Conservation (phyloP, 495 filamentous ascomycete species). For the Penicillium fimorum region DNA sequence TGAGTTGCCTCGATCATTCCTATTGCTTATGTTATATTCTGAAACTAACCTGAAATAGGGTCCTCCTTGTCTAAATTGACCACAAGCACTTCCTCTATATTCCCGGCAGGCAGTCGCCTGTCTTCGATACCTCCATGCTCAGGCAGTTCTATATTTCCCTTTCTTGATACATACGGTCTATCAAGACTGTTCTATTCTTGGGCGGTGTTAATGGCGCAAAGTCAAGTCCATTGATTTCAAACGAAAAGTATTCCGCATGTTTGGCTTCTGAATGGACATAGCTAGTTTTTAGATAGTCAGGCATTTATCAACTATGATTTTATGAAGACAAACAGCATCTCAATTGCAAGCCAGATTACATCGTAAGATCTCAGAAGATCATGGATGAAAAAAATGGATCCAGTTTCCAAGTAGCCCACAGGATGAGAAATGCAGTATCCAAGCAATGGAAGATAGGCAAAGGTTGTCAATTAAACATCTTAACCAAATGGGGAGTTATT, state of each 20-base stretch:
- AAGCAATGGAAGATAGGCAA: constrained; percentile 2
- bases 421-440: background rate
- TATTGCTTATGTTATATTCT: background rate
- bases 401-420: background rate
- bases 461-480: constrained; percentile 9
- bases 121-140: constrained; percentile 29
- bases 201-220: constrained; percentile 33
- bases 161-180: constrained; percentile 22
- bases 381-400: background rate
- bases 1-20: constrained; percentile 20
- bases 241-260: constrained; percentile 31
- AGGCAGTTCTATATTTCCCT: constrained; percentile 24
- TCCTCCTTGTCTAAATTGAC: constrained; percentile 32
- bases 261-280: constrained; percentile 19
- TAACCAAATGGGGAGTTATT: background rate
- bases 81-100: constrained; percentile 13
- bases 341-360: background rate
- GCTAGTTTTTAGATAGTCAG: constrained; percentile 24
- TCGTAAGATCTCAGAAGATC: background rate
- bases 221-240: constrained; percentile 22
- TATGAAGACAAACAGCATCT: constrained; percentile 5
- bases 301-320: constrained; percentile 21
- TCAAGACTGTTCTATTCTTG: constrained; percentile 23
- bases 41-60: constrained; percentile 16
- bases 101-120: constrained; percentile 19